Evolutionary conservation across 257 asterid genomes (phyloP).

Genomic region (Petrea volubilis): DNA sequence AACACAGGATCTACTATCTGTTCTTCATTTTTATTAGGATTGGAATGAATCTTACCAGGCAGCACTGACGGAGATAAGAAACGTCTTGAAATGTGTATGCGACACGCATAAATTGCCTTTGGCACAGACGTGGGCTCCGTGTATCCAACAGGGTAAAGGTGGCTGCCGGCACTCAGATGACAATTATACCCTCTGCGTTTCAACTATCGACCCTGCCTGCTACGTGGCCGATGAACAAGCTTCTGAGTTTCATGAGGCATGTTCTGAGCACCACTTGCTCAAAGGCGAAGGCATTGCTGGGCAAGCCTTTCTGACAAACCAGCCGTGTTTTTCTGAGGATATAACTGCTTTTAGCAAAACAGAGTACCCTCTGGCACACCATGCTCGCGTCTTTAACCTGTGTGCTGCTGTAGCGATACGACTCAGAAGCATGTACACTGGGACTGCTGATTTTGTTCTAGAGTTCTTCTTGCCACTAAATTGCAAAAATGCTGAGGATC

Average conservation of each 20-base stretch:
- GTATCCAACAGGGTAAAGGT: slow-evolving; percentile 62
- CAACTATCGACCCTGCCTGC: slow-evolving; percentile 71
- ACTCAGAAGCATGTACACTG: slow-evolving; percentile 61
- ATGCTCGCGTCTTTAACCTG: slow-evolving; percentile 54
- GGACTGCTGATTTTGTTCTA: slow-evolving; percentile 65
- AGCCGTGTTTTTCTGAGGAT: slow-evolving; percentile 70
- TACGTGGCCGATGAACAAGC: slow-evolving; percentile 56
- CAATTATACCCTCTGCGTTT: slow-evolving; percentile 57
- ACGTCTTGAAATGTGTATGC: slow-evolving; percentile 56
- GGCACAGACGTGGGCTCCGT: slow-evolving; percentile 84
- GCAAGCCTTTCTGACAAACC: slow-evolving; percentile 69
- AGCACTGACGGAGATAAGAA: slow-evolving; percentile 56
- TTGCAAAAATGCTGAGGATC: slow-evolving; percentile 54
- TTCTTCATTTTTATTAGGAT: slow-evolving; percentile 43
- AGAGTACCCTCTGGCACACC: slow-evolving; percentile 79
- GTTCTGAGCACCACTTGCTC: slow-evolving; percentile 79
- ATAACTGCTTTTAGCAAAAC: slow-evolving; percentile 64
- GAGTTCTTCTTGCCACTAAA: slow-evolving; percentile 75
- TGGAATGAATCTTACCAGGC: slow-evolving; percentile 57
- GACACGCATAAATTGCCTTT: slow-evolving; percentile 62
- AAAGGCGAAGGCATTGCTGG: slow-evolving; percentile 86
- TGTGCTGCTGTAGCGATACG: slow-evolving; percentile 78
- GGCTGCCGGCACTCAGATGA: slow-evolving; percentile 74
- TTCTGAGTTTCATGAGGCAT: slow-evolving; percentile 63
- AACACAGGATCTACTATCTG: neutral